Evolutionary conservation across 2,329 filamentous ascomycete species (phyloP), one percentile per base, ranked within the genome.

Genomic region (Scolecobasidium constrictum): DNA sequence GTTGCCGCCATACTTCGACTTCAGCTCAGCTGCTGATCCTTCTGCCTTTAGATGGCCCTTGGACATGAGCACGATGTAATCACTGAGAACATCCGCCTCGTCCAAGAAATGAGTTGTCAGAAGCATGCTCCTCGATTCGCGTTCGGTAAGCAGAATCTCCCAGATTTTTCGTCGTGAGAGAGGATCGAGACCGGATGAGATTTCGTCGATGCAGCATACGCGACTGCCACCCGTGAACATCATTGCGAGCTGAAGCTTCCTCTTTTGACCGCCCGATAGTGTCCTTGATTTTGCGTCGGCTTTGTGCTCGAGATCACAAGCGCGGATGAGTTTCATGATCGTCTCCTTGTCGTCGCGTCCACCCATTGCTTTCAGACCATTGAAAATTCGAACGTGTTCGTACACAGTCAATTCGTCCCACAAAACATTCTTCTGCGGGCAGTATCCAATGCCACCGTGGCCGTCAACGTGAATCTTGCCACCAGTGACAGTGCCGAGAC

Each of bases 101-200:
- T 95, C 90, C 6, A 95, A 70, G 59, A 94, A 95, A 59, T 95
- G 90, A 0, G 88, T 95, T 0, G 88, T 95, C 45, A 95, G 62
- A 34, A 95, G 76, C 52, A 94, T 83, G 0, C 88, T 94, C 34
- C 88, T 71, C 46, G 72, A 72, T 16, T 86, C 87, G 45, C 88
- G 77, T 60, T 94, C 87, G 1, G 83, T 83, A 11, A 94, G 68
- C 17, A 95, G 68, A 46, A 95, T 95, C 51, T 94, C 86, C 88
- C 88, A 95, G 18, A 95, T 85, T 63, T 94, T 94, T 20, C 87
- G 70, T 43, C 90, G 73, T 16, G 83, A 88, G 1, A 95, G 66
- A 0, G 90, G 87, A 56, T 95, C 88, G 16, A 95, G 71, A 12
- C 88, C 90, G 46, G 82, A 87, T 31, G 83, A 88, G 12, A 94